Evolutionary conservation across 2,329 filamentous ascomycete genomes (phyloP).

Genomic region (Ceratocystis variospora): DNA sequence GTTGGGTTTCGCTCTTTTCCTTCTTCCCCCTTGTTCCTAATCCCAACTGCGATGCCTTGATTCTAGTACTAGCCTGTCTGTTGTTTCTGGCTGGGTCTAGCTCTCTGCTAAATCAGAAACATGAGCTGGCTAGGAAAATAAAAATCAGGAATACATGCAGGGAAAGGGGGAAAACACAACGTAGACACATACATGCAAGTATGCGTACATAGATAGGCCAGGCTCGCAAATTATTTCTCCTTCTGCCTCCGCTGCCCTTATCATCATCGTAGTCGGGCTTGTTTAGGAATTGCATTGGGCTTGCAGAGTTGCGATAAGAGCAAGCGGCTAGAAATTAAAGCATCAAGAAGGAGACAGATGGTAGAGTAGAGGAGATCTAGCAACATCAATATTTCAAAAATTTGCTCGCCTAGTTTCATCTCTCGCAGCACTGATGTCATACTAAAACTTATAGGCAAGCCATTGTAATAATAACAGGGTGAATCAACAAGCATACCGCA

Average conservation of each 20-base stretch:
- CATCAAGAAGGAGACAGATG: too few relatives aligned
- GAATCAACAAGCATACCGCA: too few relatives aligned
- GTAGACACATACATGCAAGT: not conserved
- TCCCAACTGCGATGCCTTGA: not conserved
- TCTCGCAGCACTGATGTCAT: not conserved
- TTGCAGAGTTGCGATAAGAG: not conserved
- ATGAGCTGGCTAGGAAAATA: not conserved
- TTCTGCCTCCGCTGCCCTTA: too few relatives aligned
- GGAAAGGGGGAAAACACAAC: not conserved
- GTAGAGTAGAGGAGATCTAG: not conserved
- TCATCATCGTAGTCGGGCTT: not conserved
- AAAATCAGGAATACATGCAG: slow-evolving; percentile 1
- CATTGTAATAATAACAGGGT: too few relatives aligned
- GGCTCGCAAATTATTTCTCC: too few relatives aligned
- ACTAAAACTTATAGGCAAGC: too few relatives aligned
- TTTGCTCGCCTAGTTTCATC: not conserved
- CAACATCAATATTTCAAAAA: not conserved
- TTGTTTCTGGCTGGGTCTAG: not conserved
- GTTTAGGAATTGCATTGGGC: not conserved
- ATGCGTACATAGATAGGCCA: not conserved
- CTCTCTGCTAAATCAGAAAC: not conserved
- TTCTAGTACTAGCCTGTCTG: not conserved
- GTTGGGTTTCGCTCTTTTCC: not conserved
- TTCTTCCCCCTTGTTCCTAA: not conserved
- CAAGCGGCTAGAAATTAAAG: too few relatives aligned